Conservation (phyloP, 2,329 filamentous ascomycete genomes). For the Fusarium drepaniforme region DNA sequence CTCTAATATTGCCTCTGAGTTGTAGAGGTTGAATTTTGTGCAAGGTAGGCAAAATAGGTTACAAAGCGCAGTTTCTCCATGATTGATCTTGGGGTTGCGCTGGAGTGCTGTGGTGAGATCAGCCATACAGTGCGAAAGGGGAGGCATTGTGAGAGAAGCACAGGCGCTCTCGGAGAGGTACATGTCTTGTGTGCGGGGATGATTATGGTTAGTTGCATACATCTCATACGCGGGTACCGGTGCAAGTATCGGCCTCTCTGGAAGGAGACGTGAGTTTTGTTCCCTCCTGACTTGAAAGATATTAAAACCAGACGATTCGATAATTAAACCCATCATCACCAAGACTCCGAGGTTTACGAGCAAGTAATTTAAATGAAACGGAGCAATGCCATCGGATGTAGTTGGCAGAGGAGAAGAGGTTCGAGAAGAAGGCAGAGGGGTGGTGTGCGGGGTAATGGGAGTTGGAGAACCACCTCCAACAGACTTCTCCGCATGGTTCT, state of each 20-base stretch:
- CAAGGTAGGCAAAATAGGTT: neutral
- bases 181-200: neutral
- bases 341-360: too few species aligned
- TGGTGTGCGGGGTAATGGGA: neutral
- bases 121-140: neutral
- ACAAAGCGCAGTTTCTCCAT: neutral
- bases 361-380: too few species aligned
- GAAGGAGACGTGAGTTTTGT: neutral
- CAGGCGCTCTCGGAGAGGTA: neutral
- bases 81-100: neutral
- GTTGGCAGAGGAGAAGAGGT: too few species aligned
- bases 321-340: too few species aligned
- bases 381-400: too few species aligned
- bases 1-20: neutral
- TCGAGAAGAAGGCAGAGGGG: too few species aligned
- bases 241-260: neutral
- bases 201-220: neutral
- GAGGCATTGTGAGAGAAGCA: neutral
- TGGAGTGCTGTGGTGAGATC: neutral
- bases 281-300: neutral
- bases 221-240: neutral
- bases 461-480: neutral
- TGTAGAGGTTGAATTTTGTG: accelerated
- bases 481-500: neutral
- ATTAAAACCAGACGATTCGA: too few species aligned